Evolutionary conservation across 495 filamentous ascomycete genomes (phyloP), one percentile per base, ranked within the genome.

Genomic region (Aspergillus avenaceus): DNA sequence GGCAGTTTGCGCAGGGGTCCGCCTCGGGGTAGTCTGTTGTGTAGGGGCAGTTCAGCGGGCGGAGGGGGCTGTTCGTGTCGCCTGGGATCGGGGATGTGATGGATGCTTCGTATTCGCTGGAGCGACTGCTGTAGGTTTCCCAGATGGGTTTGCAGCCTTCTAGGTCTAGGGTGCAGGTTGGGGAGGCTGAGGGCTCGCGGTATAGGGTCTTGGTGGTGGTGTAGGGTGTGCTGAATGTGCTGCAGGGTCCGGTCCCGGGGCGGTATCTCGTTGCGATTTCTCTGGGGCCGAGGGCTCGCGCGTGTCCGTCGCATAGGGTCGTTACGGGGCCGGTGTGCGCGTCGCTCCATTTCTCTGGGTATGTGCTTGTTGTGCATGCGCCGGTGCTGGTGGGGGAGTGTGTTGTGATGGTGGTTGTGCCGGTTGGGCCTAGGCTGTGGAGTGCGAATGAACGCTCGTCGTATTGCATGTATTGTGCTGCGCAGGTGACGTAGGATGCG

Each of bases 131-230:
- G 8, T 55, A 64, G 2, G 59, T 61, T 12, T 46, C 4, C 62
- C 62, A 64, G 52, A 64, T 61, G 4, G 50, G 28, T 19, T 59
- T 58, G 47, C 61, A 64, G 0, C 58, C 61, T 16, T 42, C 41
- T 2, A 43, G 51, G 18, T 58, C 18, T 11, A 57, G 54, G 2
- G 49, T 42, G 27, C 56, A 64, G 22, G 19, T 18, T 21, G 53
- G 53, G 6, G 18, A 36, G 7, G 50, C 41, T 8, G 49, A 32
- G 0, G 55, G 58, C 2, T 50, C 23, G 23, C 58, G 58, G 28
- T 59, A 61, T 6, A 64, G 29, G 8, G 43, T 31, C 0, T 23
- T 46, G 22, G 38, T 41, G 1, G 22, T 28, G 9, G 36, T 56
- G 36, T 48, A 41, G 11, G 52, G 51, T 3, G 13, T 13, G 31